Evolutionary conservation across 108 stramenopile genomes (phyloP), one percentile per base, ranked within the genome.

Genomic region (Discostella stelligeroides): DNA sequence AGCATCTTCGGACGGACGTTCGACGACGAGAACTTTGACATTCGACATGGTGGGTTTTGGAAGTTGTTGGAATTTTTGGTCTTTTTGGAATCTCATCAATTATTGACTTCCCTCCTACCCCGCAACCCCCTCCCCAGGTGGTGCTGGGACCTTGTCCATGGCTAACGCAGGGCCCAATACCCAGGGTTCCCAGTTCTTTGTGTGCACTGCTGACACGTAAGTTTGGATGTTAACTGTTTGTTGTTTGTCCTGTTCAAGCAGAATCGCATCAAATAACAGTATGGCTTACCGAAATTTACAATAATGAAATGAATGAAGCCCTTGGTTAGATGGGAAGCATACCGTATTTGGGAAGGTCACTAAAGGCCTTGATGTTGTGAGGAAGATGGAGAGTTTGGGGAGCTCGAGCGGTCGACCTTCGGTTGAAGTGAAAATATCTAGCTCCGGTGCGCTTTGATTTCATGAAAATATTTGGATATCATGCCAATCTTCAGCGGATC

Each of bases 271-370:
- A 15, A 14, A 3, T 37, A 1, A 38, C 13, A 57, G 14, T 38
- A 38, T 38, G 2, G 0, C 34, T 37, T 38, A 37, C 56, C 10
- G 7, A 13, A 24, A 11, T 27, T 2, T 53, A 12, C 24, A 24
- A n/a, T 53, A 38, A 57, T 13, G 15, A 38, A 37, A 37, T 38
- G 3, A 17, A 37, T 6, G n/a, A 13, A 57, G 56, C n/a, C 94
- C 95, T 7, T 95, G 94, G 88, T 77, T 99, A 55, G 97, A 99
- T 82, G 99, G 99, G 17, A 97, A 97, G 74, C 98, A 98, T 75
- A 86, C 88, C 54, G 97, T 98, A 0, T 98, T 99, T 81, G 97
- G 97, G 43, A 95, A 96, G 65, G 97, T 98, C 8, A 94, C 94
- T 14, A 87, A 96, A 59, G 97, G 97, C 21, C 73, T 97, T 79